Base-by-base conservation (phyloP, 2,329 filamentous ascomycete genomes). In the Xylaria sp. region DNA sequence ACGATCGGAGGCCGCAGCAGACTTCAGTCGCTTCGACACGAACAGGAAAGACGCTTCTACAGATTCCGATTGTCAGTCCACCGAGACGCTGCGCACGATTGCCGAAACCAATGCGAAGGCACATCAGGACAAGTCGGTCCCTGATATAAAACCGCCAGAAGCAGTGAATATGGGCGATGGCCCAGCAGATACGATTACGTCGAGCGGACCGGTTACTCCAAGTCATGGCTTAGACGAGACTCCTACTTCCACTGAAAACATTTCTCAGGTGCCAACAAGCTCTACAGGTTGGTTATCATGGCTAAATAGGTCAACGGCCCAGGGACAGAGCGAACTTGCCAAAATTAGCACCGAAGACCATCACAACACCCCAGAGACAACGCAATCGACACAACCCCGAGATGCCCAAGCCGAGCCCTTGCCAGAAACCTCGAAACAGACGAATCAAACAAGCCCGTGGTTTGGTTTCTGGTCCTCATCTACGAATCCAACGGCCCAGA, bases 271-370 rank as follows among this genome's bases (percentile, higher is more conserved):
- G n/a, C 51, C 60, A 29, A 15, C 66, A 61, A 71, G 79, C 25
- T 79, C 84, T 6, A 81, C 84, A 29, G 81, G 85, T 22, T 89
- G 87, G 87, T 76, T 88, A 17, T 82, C 84, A 36, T 89, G 87
- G 86, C 78, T 86, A 44, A 76, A 77, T 9, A 76, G 76, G 44
- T 70, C 81, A 42, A 53, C 74, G 44, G 63, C 61, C 13, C 69
- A 71, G 27, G 58, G 57, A 55, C 61, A 66, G 57, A 44, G 13
- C 54, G 20, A 59, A 47, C 29, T 62, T 4, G 57, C 67, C 25
- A 69, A 63, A 9, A 50, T 71, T 36, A 64, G 31, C 33, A 44
- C 71, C 17, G 45, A 68, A 27, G 68, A 71, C 22, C 57, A 70
- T 5, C 62, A 67, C 36, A 73, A 72, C 42, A 60, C 70, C 17